These are phyloP conservation scores for Phytophthora pistaciae DNA, from an alignment of 352 stramenopile species.

Conservation along the genomic window DNA sequence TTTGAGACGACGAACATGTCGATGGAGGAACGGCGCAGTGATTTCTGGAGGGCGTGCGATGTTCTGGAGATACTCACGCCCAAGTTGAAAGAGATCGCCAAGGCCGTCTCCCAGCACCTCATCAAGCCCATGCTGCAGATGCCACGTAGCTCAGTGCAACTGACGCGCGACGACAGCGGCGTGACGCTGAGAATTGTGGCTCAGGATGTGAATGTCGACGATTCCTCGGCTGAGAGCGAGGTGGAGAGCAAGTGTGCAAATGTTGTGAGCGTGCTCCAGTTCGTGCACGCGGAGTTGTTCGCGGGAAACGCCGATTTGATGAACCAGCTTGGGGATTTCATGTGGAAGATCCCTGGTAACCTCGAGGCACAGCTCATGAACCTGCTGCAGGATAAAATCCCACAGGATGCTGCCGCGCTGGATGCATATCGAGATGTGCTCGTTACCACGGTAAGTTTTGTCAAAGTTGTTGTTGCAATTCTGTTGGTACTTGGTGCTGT, in stretches of 20 bases:
- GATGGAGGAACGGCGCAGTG: slow-evolving; percentile 30
- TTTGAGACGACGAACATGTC: slow-evolving; percentile 3
- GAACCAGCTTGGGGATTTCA: slow-evolving; percentile 52
- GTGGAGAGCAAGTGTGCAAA: slow-evolving; percentile 50
- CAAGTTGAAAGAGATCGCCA: slow-evolving; percentile 66
- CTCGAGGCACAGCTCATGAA: slow-evolving; percentile 73
- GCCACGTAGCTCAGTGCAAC: slow-evolving; percentile 23
- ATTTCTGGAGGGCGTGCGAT: slow-evolving; percentile 73
- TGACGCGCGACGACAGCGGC: slow-evolving; percentile 34
- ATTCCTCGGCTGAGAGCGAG: slow-evolving; percentile 26
- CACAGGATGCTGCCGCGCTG: slow-evolving; percentile 61
- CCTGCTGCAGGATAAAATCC: slow-evolving; percentile 74
- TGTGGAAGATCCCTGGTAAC: slow-evolving; percentile 82
- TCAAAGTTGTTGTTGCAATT: neutral
- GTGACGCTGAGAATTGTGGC: slow-evolving; percentile 35
- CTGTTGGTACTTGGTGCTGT: neutral
- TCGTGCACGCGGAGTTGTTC: slow-evolving; percentile 67
- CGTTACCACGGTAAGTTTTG: slow-evolving; percentile 39
- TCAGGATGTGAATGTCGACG: slow-evolving; percentile 4
- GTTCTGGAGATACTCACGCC: slow-evolving; percentile 50
- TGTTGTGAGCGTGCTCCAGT: slow-evolving; percentile 61
- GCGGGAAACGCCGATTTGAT: slow-evolving; percentile 53
- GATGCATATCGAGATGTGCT: slow-evolving; percentile 60
- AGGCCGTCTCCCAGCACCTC: slow-evolving; percentile 53
- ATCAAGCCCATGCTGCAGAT: slow-evolving; percentile 60